A percentile compares a stretch with the other conserved stretches of the same genome.
Evolutionary conservation across 352 stramenopile genomes (phyloP).

Genomic region (Globisporangium perplexum): DNA sequence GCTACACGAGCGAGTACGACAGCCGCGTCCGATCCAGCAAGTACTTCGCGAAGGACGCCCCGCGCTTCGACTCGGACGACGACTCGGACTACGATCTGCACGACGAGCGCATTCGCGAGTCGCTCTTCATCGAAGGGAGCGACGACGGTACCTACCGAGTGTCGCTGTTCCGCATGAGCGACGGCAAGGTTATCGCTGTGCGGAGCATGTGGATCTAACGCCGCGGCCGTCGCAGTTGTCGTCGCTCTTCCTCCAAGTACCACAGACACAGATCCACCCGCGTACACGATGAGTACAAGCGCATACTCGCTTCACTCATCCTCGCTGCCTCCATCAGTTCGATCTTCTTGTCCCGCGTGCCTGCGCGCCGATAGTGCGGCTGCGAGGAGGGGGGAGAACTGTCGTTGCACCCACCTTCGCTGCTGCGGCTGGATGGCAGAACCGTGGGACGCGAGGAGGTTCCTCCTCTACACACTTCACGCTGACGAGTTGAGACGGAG

Average conservation of each 20-base stretch:
- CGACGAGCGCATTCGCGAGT: conserved; percentile 2
- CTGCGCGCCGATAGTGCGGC: too few species aligned
- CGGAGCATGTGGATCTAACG: conserved; percentile 5
- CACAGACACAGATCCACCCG: too few species aligned
- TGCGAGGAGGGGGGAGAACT: too few species aligned
- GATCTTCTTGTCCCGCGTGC: too few species aligned
- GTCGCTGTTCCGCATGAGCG: not conserved
- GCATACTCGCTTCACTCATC: not conserved
- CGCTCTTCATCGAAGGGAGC: conserved; percentile 2
- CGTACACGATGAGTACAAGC: too few species aligned
- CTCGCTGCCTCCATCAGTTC: too few species aligned
- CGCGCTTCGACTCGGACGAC: not conserved
- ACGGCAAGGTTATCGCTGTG: not conserved
- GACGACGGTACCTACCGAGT: not conserved
- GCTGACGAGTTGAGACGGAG: too few species aligned
- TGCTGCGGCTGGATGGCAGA: too few species aligned
- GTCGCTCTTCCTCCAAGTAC: too few species aligned
- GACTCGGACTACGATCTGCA: not conserved
- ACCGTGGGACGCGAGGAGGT: too few species aligned
- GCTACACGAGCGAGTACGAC: conserved; percentile 4
- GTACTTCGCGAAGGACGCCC: not conserved
- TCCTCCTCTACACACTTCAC: too few species aligned
- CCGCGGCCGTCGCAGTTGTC: not conserved
- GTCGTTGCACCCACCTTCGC: too few species aligned
- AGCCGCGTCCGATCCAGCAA: not conserved